phyloP scores from a whole-genome alignment of 768 basidiomycete genomes.

The Tylopilus vinaceipallidus region DNA sequence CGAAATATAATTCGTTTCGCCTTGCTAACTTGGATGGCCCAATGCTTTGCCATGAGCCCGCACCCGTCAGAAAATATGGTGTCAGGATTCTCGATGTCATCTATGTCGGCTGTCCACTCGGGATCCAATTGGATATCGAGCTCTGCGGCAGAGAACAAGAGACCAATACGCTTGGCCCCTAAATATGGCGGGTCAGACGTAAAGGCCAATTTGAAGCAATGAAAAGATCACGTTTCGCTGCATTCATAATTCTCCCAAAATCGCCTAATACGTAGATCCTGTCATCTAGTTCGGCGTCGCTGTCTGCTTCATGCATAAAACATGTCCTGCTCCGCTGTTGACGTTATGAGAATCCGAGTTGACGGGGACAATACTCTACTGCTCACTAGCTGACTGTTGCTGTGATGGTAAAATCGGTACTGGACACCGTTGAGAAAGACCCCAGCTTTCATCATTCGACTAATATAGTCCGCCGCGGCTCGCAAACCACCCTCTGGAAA shows the following conservation, averaged over 20 bases:
- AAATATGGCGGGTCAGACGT: neutral
- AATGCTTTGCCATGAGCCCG: conserved; percentile 54
- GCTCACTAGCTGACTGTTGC: conserved; percentile 64
- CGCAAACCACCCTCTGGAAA: conserved; percentile 52
- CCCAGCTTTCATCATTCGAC: conserved; percentile 52
- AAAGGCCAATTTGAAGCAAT: neutral
- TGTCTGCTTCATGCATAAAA: conserved; percentile 54
- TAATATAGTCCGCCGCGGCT: conserved; percentile 53
- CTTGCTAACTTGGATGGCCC: conserved; percentile 52
- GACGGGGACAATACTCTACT: neutral
- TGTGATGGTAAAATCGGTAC: conserved; percentile 70
- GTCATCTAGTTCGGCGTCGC: conserved; percentile 55
- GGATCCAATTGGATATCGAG: conserved; percentile 57
- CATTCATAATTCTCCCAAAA: conserved; percentile 58
- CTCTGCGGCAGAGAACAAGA: conserved; percentile 63
- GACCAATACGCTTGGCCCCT: conserved; percentile 71
- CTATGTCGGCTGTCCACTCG: conserved; percentile 48
- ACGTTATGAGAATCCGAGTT: neutral
- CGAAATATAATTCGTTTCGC: conserved; percentile 55
- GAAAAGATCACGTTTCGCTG: conserved; percentile 52
- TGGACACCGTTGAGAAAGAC: conserved; percentile 56
- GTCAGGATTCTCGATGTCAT: conserved; percentile 55
- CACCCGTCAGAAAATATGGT: conserved; percentile 69
- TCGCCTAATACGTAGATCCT: conserved; percentile 58
- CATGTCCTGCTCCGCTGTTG: conserved; percentile 60